phyloP scores from a whole-genome alignment of 108 stramenopile genomes.

The Cyclotella baltica region DNA sequence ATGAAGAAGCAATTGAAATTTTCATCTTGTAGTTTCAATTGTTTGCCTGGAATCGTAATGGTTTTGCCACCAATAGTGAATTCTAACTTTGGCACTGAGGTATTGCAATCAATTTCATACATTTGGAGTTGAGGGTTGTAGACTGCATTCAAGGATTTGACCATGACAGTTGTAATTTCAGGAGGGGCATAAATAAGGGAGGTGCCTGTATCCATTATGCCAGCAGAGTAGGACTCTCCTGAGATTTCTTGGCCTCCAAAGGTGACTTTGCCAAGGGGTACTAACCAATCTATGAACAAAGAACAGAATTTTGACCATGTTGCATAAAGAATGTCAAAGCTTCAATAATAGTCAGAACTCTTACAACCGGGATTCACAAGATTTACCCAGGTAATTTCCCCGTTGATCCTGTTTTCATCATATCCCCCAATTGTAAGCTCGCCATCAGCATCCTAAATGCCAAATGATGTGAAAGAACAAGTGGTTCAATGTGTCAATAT shows the following conservation, averaged over 20 bases:
- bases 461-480: no score
- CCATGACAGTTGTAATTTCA: conserved; percentile 72
- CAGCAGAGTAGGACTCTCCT: conserved; percentile 58
- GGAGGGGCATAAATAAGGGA: conserved; percentile 92
- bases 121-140: conserved; percentile 73
- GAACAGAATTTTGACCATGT: no score
- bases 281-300: conserved; percentile 80
- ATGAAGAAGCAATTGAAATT: conserved; percentile 46
- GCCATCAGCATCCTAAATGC: conserved; percentile 80
- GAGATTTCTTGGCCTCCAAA: conserved; percentile 52
- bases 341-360: no score
- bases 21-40: conserved; percentile 79
- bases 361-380: conserved; percentile 55
- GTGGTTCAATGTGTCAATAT: no score
- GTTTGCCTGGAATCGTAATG: conserved; percentile 77
- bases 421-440: conserved; percentile 97
- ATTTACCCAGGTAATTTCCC: conserved; percentile 79
- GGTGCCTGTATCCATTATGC: conserved; percentile 96
- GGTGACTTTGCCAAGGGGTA: conserved; percentile 71
- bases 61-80: conserved; percentile 85
- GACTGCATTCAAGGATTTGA: conserved; percentile 75
- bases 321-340: no score
- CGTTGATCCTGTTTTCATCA: conserved; percentile 71
- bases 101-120: conserved; percentile 87
- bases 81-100: conserved; percentile 79